These are phyloP conservation scores for Ceratobasidium papillatum DNA, from an alignment of 1,284 basidiomycete genomes.

Conservation along the genomic window DNA sequence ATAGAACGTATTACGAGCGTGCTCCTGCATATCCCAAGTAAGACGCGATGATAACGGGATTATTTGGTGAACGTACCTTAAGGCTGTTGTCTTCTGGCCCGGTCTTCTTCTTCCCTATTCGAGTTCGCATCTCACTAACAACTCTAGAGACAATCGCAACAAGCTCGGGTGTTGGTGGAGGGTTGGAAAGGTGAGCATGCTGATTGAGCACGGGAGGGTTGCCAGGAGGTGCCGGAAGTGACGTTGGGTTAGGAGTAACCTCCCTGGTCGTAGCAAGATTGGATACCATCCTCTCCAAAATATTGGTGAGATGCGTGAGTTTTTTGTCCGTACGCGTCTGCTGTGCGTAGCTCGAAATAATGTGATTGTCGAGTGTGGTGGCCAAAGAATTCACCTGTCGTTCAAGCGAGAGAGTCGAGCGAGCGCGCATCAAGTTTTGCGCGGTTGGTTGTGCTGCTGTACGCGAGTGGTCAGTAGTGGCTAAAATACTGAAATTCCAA, in stretches of 20 bases:
- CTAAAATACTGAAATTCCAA: neutral
- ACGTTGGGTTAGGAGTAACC: no score
- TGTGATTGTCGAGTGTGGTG: neutral
- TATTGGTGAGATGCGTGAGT: no score
- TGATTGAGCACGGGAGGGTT: neutral
- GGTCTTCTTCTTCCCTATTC: neutral
- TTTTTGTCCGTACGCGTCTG: neutral
- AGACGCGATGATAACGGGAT: neutral
- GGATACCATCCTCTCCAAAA: no score
- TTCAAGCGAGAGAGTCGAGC: neutral
- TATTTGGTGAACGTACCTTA: neutral
- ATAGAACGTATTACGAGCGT: neutral
- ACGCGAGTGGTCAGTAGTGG: neutral
- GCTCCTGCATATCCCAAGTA: neutral
- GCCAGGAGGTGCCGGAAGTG: neutral
- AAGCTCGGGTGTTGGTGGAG: neutral
- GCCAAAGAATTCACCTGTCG: neutral
- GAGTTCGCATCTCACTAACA: neutral
- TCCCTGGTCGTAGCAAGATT: no score
- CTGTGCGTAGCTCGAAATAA: neutral
- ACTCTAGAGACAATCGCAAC: neutral
- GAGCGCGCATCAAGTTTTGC: neutral
- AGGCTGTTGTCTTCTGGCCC: neutral
- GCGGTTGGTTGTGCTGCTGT: neutral
- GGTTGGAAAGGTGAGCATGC: neutral